Conservation (phyloP, 169 alveolate genomes). For the Neospora caninum region DNA sequence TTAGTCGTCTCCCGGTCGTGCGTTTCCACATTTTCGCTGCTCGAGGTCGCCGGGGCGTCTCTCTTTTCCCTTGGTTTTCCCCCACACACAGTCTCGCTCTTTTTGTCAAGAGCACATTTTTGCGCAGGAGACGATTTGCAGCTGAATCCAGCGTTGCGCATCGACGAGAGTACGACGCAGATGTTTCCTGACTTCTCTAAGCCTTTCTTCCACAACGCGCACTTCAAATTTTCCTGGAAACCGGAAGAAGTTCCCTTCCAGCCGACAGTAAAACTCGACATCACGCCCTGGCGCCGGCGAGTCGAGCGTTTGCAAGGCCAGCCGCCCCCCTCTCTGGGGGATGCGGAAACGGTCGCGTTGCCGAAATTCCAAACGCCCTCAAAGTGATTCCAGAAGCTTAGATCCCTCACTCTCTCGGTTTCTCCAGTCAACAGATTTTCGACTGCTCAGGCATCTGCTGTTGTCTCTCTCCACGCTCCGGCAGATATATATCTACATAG, state of each 20-base stretch:
- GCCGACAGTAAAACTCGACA: not conserved
- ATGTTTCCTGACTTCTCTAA: constrained; percentile 32
- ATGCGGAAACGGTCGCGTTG: no score
- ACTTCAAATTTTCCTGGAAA: not conserved
- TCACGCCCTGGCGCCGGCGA: not conserved
- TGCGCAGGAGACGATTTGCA: constrained; percentile 55
- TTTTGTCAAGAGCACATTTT: not conserved
- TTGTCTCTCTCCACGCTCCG: no score
- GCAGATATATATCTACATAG: no score
- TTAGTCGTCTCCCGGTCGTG: no score
- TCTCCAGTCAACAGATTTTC: no score
- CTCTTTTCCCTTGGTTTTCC: no score
- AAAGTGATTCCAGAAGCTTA: no score
- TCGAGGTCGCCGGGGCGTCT: no score
- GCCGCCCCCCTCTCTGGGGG: not conserved
- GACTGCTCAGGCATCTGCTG: no score
- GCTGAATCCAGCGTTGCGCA: constrained; percentile 44
- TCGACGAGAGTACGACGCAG: constrained; percentile 26
- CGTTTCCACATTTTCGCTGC: no score
- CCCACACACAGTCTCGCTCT: no score
- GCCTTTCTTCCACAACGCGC: constrained; percentile 59
- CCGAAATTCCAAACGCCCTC: not conserved
- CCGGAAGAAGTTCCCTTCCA: constrained; percentile 58
- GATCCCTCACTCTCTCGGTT: no score
- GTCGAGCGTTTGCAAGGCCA: not conserved